Base-by-base conservation (phyloP, 164 flowering plant species). In the Magnolia sinica region DNA sequence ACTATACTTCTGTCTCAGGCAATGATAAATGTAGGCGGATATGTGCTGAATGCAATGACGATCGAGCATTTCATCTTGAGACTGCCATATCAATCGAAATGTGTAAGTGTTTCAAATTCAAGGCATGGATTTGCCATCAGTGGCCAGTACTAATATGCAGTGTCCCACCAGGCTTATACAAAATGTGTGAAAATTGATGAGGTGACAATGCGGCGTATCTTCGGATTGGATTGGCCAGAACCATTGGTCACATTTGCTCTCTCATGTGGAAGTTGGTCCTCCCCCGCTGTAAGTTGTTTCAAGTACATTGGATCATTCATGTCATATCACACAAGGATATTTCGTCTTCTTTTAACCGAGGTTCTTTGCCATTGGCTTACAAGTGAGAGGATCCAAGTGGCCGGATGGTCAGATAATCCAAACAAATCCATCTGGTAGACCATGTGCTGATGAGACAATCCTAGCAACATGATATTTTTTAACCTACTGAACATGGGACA, bases 241-340 rank as follows among this genome's bases (percentile, higher is more conserved):
- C 97, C 98, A 4, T 79, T 91, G 86, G 96, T 95, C 27, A 91
- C 98, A 79, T 95, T 95, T 87, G 98, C 97, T 24, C 96, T 95
- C 31, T 91, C 95, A 50, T 95, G 97, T 76, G 98, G 98, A 83
- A 95, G 97, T 82, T 91, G 95, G 96, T 95, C 98, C 77, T 92
- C 96, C 50, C 97, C 97, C 59, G 90, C 92, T 74, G 98, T 95
- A 91, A 91, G 96, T 90, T 76, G 18, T 23, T 63, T 50, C 22
- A 49, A 31, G 6, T 18, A 29, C 45, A 37, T 37, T 37, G 45
- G 45, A 37, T 37, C 45, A 37, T 37, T 37, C 45, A 37, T 4
- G 5, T 37, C 5, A 37, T 37, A 37, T 3, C 45, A 37, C 45
- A 4, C 45, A 37, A 37, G 5, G 45, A 37, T 3, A 37, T 37